Percentiles rank a stretch among this genome's conserved stretches.
Evolutionary conservation across 106 monocot genomes (phyloP).

Genomic region (Gastrodia elata): DNA sequence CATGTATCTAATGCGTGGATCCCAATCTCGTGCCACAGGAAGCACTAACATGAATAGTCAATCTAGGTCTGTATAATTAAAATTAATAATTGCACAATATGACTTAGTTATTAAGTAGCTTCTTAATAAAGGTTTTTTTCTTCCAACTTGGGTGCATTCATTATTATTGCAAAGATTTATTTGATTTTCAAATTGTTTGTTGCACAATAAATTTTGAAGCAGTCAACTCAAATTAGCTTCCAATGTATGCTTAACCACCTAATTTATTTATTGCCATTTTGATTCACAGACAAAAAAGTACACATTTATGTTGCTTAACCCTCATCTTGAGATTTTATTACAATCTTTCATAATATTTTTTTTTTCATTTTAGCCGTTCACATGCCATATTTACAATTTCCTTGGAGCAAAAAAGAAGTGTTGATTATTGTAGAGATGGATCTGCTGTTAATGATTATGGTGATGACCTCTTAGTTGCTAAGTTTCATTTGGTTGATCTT

Average conservation of each 20-base stretch:
- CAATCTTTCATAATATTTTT: not conserved
- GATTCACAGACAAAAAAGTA: not conserved
- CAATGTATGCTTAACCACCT: not conserved
- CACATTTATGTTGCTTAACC: not conserved
- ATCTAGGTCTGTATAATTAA: slow-evolving; percentile 50
- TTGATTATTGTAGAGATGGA: slow-evolving; percentile 11
- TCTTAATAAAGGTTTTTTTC: not conserved
- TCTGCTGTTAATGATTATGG: slow-evolving; percentile 21
- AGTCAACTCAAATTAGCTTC: not conserved
- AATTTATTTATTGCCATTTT: not conserved
- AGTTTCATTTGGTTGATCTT: slow-evolving; percentile 94
- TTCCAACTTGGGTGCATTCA: not conserved
- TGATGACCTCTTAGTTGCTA: slow-evolving; percentile 75
- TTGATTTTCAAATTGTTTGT: not conserved
- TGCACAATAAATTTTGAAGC: not conserved
- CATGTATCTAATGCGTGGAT: slow-evolving; percentile 68
- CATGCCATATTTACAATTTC: slow-evolving; percentile 98
- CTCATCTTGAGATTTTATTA: not conserved
- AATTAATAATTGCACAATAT: not conserved
- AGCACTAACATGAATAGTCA: slow-evolving; percentile 99
- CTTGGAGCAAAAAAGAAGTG: slow-evolving; percentile 68
- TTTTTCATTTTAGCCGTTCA: slow-evolving; percentile 58
- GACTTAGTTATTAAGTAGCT: not conserved
- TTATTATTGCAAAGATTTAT: not conserved
- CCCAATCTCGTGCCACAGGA: slow-evolving; percentile 79